These are phyloP conservation scores for Linum trigynum DNA, from an alignment of 345 rosid genomes.

Conservation along the genomic window DNA sequence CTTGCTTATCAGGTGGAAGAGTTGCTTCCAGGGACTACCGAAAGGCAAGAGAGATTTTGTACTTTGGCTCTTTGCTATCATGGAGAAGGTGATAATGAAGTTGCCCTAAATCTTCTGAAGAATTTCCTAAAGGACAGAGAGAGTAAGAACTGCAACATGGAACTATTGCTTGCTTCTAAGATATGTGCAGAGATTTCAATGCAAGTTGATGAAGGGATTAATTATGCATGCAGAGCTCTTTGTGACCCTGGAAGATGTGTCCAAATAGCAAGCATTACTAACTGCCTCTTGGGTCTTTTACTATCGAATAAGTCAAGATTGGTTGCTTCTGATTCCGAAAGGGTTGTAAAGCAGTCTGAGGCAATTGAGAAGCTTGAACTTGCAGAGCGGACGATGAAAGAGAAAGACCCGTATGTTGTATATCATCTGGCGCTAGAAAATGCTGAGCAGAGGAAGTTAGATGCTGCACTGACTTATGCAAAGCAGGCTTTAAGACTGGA, in stretches of 20 bases:
- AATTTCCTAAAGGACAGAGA: constrained; percentile 3
- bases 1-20: constrained; percentile 7
- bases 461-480: constrained; percentile 4
- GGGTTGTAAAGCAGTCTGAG: not conserved
- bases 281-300: constrained; percentile 6
- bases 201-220: not conserved
- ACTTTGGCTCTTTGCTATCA: constrained; percentile 8
- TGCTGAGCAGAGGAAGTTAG: constrained; percentile 11
- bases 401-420: constrained; percentile 3
- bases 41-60: constrained; percentile 4
- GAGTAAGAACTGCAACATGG: not conserved
- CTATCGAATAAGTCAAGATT: constrained; percentile 7
- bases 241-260: not conserved
- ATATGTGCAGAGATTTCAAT: not conserved
- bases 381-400: constrained; percentile 6
- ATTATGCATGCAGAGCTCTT: not conserved
- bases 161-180: constrained; percentile 4
- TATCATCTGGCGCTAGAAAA: constrained; percentile 1
- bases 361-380: not conserved
- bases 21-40: constrained; percentile 1
- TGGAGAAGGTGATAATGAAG: constrained; percentile 6
- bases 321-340: constrained; percentile 7
- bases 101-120: constrained; percentile 8
- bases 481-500: constrained; percentile 4
- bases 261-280: not conserved